A percentile compares a stretch with the other conserved stretches of the same genome.
These are phyloP conservation scores for Triglochin maritima DNA, from an alignment of 106 monocot species.

Conservation along the genomic window DNA sequence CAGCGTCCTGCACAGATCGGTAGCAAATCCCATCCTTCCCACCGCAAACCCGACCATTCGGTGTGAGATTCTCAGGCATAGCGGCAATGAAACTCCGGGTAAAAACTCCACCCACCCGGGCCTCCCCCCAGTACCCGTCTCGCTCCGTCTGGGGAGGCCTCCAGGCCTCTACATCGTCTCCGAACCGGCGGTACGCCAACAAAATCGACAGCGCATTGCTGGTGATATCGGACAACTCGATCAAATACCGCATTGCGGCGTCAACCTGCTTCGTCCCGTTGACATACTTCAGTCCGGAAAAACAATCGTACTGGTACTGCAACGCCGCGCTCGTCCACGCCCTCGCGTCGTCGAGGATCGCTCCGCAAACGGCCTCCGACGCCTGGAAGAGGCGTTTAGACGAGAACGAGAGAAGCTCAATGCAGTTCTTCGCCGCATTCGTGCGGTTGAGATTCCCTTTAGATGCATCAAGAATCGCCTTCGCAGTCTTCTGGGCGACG, in stretches of 20 bases:
- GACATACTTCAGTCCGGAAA: slow-evolving; percentile 59
- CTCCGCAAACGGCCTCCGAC: background rate
- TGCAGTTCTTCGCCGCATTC: slow-evolving; percentile 40
- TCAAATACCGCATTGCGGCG: slow-evolving; percentile 32
- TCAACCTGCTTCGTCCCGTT: slow-evolving; percentile 38
- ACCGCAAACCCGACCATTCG: slow-evolving; percentile 43
- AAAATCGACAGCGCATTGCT: slow-evolving; percentile 46
- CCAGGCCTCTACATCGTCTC: slow-evolving; percentile 28
- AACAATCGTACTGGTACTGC: slow-evolving; percentile 87
- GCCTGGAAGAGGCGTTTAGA: slow-evolving; percentile 24
- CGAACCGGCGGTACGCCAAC: slow-evolving; percentile 33
- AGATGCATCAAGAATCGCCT: slow-evolving; percentile 39
- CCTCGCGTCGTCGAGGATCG: slow-evolving; percentile 14
- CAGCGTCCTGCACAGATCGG: slow-evolving; percentile 55
- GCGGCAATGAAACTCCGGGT: too few species aligned
- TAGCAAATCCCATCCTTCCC: slow-evolving; percentile 22
- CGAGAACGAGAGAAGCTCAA: slow-evolving; percentile 42
- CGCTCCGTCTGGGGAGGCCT: slow-evolving; percentile 73
- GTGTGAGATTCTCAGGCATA: slow-evolving; percentile 7
- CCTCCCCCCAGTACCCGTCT: slow-evolving; percentile 62
- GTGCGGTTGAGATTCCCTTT: slow-evolving; percentile 28
- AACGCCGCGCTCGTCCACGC: slow-evolving; percentile 45
- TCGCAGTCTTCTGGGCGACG: slow-evolving; percentile 27
- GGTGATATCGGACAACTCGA: slow-evolving; percentile 18
- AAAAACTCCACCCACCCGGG: background rate